These are phyloP conservation scores for Sphaerulina populicola DNA, from an alignment of 2,329 filamentous ascomycete species.

Conservation along the genomic window DNA sequence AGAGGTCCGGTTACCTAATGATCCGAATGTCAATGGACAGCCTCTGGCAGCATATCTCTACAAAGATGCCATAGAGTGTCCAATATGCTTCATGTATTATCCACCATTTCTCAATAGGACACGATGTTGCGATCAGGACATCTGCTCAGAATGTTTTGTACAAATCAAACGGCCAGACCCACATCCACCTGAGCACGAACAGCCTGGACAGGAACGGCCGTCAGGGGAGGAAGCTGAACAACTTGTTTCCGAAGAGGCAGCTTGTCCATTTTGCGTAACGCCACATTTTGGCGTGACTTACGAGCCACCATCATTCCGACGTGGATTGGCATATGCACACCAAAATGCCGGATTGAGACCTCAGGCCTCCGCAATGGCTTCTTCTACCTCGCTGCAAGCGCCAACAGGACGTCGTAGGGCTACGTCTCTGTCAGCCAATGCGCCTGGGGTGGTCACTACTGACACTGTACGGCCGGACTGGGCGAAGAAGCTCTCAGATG, in stretches of 20 bases:
- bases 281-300: constrained; percentile 96
- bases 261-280: constrained; percentile 91
- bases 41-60: constrained; percentile 88
- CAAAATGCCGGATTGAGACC: constrained; percentile 45
- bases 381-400: constrained; percentile 64
- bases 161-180: constrained; percentile 94
- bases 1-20: constrained; percentile 69
- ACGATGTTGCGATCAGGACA: constrained; percentile 87
- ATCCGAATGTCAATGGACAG: constrained; percentile 89
- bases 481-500: constrained; percentile 78
- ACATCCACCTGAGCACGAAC: constrained; percentile 65
- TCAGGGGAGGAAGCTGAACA: constrained; percentile 48
- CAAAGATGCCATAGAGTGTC: constrained; percentile 82
- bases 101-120: constrained; percentile 91
- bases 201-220: constrained; percentile 30
- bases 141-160: constrained; percentile 97
- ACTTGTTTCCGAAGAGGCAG: constrained; percentile 81
- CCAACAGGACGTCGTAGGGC: constrained; percentile 48
- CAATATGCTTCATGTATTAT: constrained; percentile 94
- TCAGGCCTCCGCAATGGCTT: constrained; percentile 68
- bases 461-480: constrained; percentile 90
- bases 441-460: constrained; percentile 80
- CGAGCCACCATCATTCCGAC: constrained; percentile 75
- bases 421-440: constrained; percentile 69
- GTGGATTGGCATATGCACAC: constrained; percentile 64